phyloP scores from a whole-genome alignment of 495 filamentous ascomycete genomes.

The Daldinia vernicosa region DNA sequence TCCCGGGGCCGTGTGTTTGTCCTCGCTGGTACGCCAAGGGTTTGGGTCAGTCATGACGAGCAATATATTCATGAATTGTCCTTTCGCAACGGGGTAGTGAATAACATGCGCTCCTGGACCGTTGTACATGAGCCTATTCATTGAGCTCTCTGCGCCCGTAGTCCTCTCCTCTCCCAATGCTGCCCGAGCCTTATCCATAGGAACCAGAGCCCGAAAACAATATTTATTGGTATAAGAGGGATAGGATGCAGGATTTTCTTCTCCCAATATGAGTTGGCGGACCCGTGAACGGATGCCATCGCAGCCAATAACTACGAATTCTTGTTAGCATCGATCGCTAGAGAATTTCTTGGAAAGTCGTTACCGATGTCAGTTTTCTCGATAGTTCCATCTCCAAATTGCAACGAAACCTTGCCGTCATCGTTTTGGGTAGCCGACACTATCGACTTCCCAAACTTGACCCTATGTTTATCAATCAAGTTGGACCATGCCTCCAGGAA shows the following conservation, averaged over 20 bases:
- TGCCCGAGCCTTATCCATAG: slow-evolving; percentile 47
- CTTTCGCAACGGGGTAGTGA: slow-evolving; percentile 53
- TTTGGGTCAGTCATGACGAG: slow-evolving; percentile 50
- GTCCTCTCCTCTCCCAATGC: slow-evolving; percentile 44
- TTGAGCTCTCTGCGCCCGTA: slow-evolving; percentile 20
- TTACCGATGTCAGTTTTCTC: slow-evolving; percentile 49
- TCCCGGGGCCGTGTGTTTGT: slow-evolving; percentile 46
- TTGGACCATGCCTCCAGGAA: slow-evolving; percentile 55
- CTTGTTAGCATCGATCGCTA: slow-evolving; percentile 20
- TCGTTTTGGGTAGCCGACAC: slow-evolving; percentile 16
- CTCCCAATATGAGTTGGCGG: slow-evolving; percentile 48
- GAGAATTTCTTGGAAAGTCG: not conserved
- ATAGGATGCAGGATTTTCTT: slow-evolving; percentile 41
- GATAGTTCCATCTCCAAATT: slow-evolving; percentile 49
- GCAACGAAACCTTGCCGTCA: slow-evolving; percentile 35
- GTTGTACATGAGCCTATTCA: slow-evolving; percentile 54
- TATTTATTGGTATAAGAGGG: slow-evolving; percentile 52
- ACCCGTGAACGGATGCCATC: slow-evolving; percentile 57
- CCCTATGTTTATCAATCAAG: slow-evolving; percentile 34
- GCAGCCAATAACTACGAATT: slow-evolving; percentile 51
- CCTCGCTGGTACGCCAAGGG: slow-evolving; percentile 47
- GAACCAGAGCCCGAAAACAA: slow-evolving; percentile 55
- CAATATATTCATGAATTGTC: slow-evolving; percentile 52
- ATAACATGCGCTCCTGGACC: slow-evolving; percentile 52
- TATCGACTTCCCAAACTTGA: slow-evolving; percentile 51